A percentile compares a stretch with the other conserved stretches of the same genome.
phyloP scores from a whole-genome alignment of 169 alveolate genomes.

The Plasmodium relictum region DNA sequence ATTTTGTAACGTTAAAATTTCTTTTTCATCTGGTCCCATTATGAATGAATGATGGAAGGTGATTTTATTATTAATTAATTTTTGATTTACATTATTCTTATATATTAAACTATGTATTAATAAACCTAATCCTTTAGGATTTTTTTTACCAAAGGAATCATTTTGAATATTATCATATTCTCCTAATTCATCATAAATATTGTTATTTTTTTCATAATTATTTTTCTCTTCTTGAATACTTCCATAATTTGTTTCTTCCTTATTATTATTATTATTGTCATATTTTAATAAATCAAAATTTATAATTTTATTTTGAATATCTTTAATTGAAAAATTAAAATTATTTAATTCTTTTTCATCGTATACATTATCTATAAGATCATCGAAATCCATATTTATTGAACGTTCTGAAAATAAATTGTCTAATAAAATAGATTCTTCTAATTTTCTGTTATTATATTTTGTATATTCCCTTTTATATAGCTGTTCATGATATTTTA shows the following conservation, averaged over 20 bases:
- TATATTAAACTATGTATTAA: not conserved
- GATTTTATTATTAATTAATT: not conserved
- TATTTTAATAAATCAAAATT: not conserved
- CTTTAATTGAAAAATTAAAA: not conserved
- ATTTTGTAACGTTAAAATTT: slow-evolving; percentile 8
- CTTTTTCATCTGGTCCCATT: not conserved
- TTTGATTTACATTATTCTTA: not conserved
- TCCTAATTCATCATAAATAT: slow-evolving; percentile 1
- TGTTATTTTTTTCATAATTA: not conserved
- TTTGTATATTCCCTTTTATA: slow-evolving; percentile 10
- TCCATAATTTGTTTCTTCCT: not conserved
- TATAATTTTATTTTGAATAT: not conserved
- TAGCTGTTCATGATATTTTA: slow-evolving; percentile 32
- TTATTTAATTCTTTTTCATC: not conserved
- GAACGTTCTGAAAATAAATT: not conserved
- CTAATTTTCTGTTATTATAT: not conserved
- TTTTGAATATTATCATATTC: not conserved
- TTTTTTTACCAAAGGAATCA: not conserved
- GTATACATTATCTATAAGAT: not conserved
- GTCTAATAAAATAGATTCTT: slow-evolving; percentile 10
- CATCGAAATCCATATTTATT: not conserved
- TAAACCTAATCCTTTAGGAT: not conserved
- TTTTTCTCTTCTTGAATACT: not conserved
- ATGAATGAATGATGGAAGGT: slow-evolving; percentile 5
- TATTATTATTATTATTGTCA: not conserved